Evolutionary conservation across 345 rosid species (phyloP).

Genomic region (Eucalyptus tenuipes): DNA sequence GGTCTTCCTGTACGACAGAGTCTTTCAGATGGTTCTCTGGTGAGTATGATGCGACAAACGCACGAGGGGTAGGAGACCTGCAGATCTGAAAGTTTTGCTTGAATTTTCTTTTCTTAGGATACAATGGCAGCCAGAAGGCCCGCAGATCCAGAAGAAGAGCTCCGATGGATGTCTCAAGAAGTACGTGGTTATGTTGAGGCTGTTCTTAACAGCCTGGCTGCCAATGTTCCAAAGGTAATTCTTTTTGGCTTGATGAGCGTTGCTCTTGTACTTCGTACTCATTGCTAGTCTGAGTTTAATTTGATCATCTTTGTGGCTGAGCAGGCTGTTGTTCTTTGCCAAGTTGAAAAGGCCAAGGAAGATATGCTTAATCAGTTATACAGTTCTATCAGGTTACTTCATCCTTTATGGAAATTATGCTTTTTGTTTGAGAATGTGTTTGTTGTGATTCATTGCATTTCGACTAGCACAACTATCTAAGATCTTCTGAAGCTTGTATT

Average conservation of each 20-base stretch:
- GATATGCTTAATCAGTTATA: constrained; percentile 96
- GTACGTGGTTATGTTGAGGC: constrained; percentile 99
- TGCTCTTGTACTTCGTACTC: not conserved
- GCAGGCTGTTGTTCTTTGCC: constrained; percentile 99
- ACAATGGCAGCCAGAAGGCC: constrained; percentile 88
- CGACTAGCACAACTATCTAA: not conserved
- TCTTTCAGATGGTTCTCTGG: constrained; percentile 96
- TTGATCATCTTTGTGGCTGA: not conserved
- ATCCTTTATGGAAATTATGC: not conserved
- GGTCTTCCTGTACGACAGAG: constrained; percentile 67
- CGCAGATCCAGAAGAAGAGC: constrained; percentile 96
- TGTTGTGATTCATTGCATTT: not conserved
- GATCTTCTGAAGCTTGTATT: not conserved
- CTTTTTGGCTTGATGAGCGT: not conserved
- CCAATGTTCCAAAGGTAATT: constrained; percentile 90
- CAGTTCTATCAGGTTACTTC: constrained; percentile 68
- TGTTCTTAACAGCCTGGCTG: constrained; percentile 97
- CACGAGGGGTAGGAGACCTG: not conserved
- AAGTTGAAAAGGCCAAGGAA: constrained; percentile 98
- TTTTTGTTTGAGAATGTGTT: not conserved
- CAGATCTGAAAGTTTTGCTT: not conserved
- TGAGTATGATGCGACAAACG: constrained; percentile 20
- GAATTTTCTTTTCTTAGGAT: constrained; percentile 34
- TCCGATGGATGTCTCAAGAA: constrained; percentile 99
- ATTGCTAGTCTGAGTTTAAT: not conserved